Base-by-base conservation (phyloP, 805 yeast species). In the Scheffersomyces stipitis region DNA sequence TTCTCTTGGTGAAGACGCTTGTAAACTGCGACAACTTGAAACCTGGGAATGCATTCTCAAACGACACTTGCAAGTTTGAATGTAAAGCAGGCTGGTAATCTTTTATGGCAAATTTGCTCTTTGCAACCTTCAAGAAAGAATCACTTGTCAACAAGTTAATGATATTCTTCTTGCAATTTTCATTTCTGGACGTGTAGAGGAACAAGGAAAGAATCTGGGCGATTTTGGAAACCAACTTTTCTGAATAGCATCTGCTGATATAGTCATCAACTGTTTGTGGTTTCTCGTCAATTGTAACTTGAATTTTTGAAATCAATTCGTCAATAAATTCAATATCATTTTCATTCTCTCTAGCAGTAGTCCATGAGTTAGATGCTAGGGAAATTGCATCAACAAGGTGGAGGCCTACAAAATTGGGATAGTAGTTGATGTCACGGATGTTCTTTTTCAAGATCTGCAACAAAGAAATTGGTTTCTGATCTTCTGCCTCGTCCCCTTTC, bases 341-440 rank as follows among this genome's bases (percentile, higher is more conserved):
- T 4, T 71, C 75, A 35, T 68, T 67, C 30, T 77, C 75, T 34
- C 77, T 73, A 0, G 79, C 76, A 1, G 81, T 72, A 0, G 83
- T 77, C 95, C 96, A 86, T 0, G 87, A 76, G 54, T 85, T 86
- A 49, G 81, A 77, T 0, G 95, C 89, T 33, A 76, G 64, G 0
- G 93, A 75, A 18, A 89, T 70, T 0, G 95, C 80, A 54, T 85
- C 89, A 15, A 86, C 69, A 16, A 88, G 59, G 43, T 81, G 81
- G 15, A 82, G 73, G 16, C 83, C 75, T n/a, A 81, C 80, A 13
- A 76, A 66, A 35, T 78, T 73, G 1, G 91, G 87, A 35, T 75
- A 75, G 32, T 66, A 58, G 8, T 74, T 71, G 39, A 83, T 64
- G 17, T 73, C 70, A 18, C 73, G 54, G 0, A 81, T 75, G 40